Evolutionary conservation across 768 basidiomycete genomes (phyloP).

Genomic region (Rhodotorula graminis): DNA sequence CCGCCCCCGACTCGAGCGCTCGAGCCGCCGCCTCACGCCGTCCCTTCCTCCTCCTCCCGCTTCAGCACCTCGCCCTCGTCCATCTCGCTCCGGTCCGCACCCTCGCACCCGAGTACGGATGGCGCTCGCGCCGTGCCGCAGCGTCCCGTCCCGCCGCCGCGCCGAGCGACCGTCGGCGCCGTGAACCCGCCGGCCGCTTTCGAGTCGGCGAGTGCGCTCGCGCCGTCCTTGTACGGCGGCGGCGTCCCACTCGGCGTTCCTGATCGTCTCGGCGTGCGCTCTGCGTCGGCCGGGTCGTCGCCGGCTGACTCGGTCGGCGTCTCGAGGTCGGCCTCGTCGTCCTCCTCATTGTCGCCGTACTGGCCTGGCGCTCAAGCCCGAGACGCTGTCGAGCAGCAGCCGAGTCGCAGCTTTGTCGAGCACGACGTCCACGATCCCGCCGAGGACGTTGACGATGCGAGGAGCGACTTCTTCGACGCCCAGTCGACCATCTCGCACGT

Average conservation of each 20-base stretch:
- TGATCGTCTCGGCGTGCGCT: not conserved
- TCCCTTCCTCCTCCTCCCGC: not conserved
- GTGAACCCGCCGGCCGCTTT: not conserved
- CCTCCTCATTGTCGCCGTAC: not conserved
- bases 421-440: not conserved
- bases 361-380: not conserved
- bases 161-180: not conserved
- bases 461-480: conserved; percentile 18
- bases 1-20: not conserved
- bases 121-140: not conserved
- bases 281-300: not conserved
- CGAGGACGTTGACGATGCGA: not conserved
- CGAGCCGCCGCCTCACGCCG: not conserved
- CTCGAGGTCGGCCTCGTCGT: not conserved
- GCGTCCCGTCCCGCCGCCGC: not conserved
- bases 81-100: not conserved
- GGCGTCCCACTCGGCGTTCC: not conserved
- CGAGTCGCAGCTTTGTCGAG: not conserved
- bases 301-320: too few relatives aligned
- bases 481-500: conserved; percentile 27
- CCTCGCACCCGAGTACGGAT: not conserved
- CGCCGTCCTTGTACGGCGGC: not conserved
- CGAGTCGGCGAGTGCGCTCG: not conserved
- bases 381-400: not conserved
- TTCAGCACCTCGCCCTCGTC: not conserved